Evolutionary conservation across 2,329 filamentous ascomycete genomes (phyloP), one percentile per base, ranked within the genome.

Genomic region (Hypoxylon sp.): DNA sequence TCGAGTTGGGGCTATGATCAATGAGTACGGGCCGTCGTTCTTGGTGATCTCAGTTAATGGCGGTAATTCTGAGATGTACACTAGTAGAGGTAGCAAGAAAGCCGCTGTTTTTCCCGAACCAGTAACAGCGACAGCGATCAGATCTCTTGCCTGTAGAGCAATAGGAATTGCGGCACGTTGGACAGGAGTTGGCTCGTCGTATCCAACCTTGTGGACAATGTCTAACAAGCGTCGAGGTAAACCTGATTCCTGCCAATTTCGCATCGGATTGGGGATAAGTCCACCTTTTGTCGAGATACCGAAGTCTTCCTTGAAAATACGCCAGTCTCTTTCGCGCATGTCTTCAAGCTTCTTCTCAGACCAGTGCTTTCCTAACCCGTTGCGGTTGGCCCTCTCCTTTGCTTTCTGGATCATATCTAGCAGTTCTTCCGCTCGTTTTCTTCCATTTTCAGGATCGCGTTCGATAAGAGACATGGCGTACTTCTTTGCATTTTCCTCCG

Each of bases 251-350:
- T 87, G 78, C 96, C 96, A 99, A 74, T 86, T 94, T 54, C 96
- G 94, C 94, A 99, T 98, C 0, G 96, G 96, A 75, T 98, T 95
- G 0, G 96, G 96, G 62, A 98, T 94, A 26, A 87, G 87, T 47
- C 95, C 95, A 64, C 96, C 96, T 80, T 97, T 98, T 8, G 94
- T 98, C 44, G 91, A 87, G 78, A 99, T 99, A 74, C 96, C 97
- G 83, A 97, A 98, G 81, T 99, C 94, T 80, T 98, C 96, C 82
- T 98, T 99, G 89, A 99, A 98, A 75, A 99, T 98, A 78, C 96
- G 93, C 96, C 96, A 99, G 81, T 99, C 96, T 79, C 96, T 88
- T 82, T 98, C 94, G 70, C 94, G 92, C 96, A 99, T 99, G 75
- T 97, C 93, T 13, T 92, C 90, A 70, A 98, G 84, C 69, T 87